Evolutionary conservation across 768 basidiomycete species (phyloP), one percentile per base, ranked within the genome.

Genomic region (Cyathus striatus): DNA sequence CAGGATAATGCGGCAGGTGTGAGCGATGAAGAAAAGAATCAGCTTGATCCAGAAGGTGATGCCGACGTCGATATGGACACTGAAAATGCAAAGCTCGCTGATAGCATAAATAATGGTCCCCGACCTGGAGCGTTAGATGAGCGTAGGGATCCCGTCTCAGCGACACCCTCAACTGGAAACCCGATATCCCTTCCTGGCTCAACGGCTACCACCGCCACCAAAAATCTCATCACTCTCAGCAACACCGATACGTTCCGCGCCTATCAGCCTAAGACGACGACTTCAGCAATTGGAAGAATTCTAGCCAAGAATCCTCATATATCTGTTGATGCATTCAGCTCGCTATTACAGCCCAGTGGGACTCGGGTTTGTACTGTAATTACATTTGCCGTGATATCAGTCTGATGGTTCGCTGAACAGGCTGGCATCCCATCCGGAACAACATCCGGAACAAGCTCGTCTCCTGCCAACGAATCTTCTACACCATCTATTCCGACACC

Each of bases 251-350:
- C 42, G 22, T 53, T 49, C 42, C 44, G 34, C 26, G 36, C 41
- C 7, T 52, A 57, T 45, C 33, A 47, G 18, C 49, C 50, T 24
- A 37, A 45, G 30, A 18, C 37, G 4, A 34, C 45, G 10, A 21
- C 45, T 4, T 35, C 47, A 13, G 47, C 48, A n/a, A 40, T 43
- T 23, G 53, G 40, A 20, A 41, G 52, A 23, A 37, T 52, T 4
- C 38, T 49, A 7, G 46, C 49, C 3, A 47, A 43, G 24, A 51
- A 48, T n/a, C 50, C 50, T 5, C 41, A 53, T 3, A 33, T 52
- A 10, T 45, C 43, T 12, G 51, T 49, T 30, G 52, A 54, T 36
- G 48, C 42, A 35, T 51, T 54, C 23, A 45, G 44, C 26, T 47
- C 47, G 23, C 21, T 57, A 43, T 40, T 54, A 18, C 6, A 21